These are phyloP conservation scores for Aspergillus cavernicola DNA, from an alignment of 495 filamentous ascomycete genomes.

Conservation along the genomic window DNA sequence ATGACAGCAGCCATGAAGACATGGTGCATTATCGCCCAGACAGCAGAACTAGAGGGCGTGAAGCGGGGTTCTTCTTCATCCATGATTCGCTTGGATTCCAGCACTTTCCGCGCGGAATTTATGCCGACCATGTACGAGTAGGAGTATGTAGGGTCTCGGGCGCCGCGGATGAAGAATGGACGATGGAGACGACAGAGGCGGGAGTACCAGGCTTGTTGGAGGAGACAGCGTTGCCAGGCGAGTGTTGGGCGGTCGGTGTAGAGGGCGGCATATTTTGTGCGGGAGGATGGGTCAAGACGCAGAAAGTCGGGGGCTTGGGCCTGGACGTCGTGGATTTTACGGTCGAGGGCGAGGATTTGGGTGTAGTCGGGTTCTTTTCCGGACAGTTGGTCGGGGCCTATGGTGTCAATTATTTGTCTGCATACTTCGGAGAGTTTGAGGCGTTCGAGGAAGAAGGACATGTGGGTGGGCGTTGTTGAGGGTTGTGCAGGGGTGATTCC, in stretches of 20 bases:
- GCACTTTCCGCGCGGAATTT: conserved; percentile 41
- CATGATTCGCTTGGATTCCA: conserved; percentile 39
- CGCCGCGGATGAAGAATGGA: conserved; percentile 37
- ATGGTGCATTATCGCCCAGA: conserved; percentile 41
- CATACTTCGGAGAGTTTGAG: conserved; percentile 39
- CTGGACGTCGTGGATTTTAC: conserved; percentile 29
- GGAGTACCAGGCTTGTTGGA: conserved; percentile 40
- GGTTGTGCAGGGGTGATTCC: not conserved
- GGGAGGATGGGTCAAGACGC: conserved; percentile 31
- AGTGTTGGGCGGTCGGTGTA: conserved; percentile 35
- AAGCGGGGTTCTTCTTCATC: conserved; percentile 31
- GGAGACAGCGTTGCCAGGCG: conserved; percentile 36
- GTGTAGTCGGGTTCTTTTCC: conserved; percentile 34
- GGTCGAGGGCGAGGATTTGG: conserved; percentile 33
- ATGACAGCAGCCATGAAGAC: conserved; percentile 48
- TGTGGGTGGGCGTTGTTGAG: conserved; percentile 31
- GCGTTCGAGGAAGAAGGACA: conserved; percentile 43
- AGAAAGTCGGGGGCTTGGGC: conserved; percentile 30
- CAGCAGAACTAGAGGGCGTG: conserved; percentile 23
- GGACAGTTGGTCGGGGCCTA: conserved; percentile 25
- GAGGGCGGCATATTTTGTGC: conserved; percentile 27
- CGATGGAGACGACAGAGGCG: conserved; percentile 44
- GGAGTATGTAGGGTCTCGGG: conserved; percentile 37
- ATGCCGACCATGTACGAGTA: conserved; percentile 44
- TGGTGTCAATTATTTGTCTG: conserved; percentile 38